Conservation (phyloP, 306 rosid genomes). For the Boehmeria nivea region DNA sequence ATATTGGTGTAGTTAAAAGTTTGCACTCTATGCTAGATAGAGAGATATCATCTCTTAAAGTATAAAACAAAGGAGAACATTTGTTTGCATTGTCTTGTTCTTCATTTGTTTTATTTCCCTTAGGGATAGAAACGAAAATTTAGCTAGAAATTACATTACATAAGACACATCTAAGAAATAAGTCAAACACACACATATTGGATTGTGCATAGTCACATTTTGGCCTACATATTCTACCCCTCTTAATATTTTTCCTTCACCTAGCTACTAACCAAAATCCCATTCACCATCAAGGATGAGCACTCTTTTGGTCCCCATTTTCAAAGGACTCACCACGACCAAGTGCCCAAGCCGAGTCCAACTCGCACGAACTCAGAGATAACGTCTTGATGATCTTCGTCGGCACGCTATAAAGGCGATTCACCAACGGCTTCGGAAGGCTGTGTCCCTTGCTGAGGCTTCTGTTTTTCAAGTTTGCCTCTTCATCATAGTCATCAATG, state of each 20-base stretch:
- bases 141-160: conserved; percentile 10
- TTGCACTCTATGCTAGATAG: too few species aligned
- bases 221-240: too few species aligned
- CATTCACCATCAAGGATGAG: not conserved
- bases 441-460: conserved; percentile 28
- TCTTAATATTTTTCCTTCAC: not conserved
- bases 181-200: too few species aligned
- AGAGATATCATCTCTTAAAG: too few species aligned
- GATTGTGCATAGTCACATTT: too few species aligned
- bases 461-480: conserved; percentile 5
- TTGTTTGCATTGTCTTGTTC: too few species aligned
- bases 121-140: not conserved
- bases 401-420: conserved; percentile 17
- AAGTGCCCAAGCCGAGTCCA: conserved; percentile 4
- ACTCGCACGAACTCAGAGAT: conserved; percentile 27
- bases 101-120: too few species aligned
- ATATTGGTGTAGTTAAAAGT: too few species aligned
- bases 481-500: not conserved
- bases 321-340: not conserved
- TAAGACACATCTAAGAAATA: too few species aligned
- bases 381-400: conserved; percentile 28
- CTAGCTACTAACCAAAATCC: not conserved
- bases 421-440: conserved; percentile 33
- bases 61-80: too few species aligned
- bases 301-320: not conserved